These are phyloP conservation scores for Blepharisma japonicum DNA, from an alignment of 73 alveolate species.

Conservation along the genomic window DNA sequence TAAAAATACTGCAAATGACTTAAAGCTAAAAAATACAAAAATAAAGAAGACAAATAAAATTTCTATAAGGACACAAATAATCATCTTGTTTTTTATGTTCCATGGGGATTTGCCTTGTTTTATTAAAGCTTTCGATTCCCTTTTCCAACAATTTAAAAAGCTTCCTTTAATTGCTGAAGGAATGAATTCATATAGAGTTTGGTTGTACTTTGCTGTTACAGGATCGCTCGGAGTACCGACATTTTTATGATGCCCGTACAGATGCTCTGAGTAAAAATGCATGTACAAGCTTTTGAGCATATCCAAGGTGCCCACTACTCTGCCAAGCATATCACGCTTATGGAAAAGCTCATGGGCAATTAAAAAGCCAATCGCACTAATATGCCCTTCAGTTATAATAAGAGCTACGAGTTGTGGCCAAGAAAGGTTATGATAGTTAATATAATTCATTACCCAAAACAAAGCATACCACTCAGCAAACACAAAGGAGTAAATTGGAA, in stretches of 20 bases:
- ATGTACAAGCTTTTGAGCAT: conserved; percentile 60
- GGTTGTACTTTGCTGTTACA: conserved; percentile 60
- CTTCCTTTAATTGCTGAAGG: conserved; percentile 57
- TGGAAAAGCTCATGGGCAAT: conserved; percentile 83
- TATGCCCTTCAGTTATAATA: conserved; percentile 33
- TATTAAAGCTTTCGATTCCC: conserved; percentile 22
- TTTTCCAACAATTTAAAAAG: conserved; percentile 48
- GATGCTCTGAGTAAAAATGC: conserved; percentile 78
- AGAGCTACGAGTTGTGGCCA: background rate
- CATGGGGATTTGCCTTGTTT: conserved; percentile 21
- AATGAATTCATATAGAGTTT: conserved; percentile 46
- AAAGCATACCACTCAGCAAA: conserved; percentile 41
- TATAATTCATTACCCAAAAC: conserved; percentile 33
- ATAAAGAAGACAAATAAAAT: background rate
- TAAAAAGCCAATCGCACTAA: conserved; percentile 49
- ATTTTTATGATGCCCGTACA: conserved; percentile 73
- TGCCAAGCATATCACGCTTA: conserved; percentile 52
- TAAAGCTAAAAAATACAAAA: background rate
- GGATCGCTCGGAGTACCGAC: conserved; percentile 82
- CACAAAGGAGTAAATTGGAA: conserved; percentile 44
- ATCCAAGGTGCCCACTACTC: conserved; percentile 60
- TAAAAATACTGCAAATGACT: background rate
- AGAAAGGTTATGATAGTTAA: conserved; percentile 23
- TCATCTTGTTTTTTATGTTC: conserved; percentile 31
- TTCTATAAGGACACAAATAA: background rate